A percentile compares a stretch with the other conserved stretches of the same genome.
Conservation (phyloP, 2,329 filamentous ascomycete species). For the Botrytis fabae region DNA sequence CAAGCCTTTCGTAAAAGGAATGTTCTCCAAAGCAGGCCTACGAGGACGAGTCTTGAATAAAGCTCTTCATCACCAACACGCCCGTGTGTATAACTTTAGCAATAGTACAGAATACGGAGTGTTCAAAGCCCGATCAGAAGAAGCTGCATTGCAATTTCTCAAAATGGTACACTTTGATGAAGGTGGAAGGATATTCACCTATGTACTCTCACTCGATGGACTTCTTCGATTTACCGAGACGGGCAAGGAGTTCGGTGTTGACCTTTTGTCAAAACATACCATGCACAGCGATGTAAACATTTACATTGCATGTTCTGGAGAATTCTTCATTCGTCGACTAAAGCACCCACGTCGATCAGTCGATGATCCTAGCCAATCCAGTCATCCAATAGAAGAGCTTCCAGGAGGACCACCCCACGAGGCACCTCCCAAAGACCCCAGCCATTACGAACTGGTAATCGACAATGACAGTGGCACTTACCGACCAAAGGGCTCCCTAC, state of each 20-base stretch:
- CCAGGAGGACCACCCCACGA: slow-evolving; percentile 49
- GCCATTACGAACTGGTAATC: slow-evolving; percentile 80
- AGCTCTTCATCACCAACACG: slow-evolving; percentile 86
- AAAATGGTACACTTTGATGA: slow-evolving; percentile 85
- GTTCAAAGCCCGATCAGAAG: slow-evolving; percentile 65
- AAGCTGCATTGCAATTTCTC: slow-evolving; percentile 77
- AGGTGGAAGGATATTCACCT: slow-evolving; percentile 85
- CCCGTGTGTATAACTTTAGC: slow-evolving; percentile 86
- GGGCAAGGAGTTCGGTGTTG: slow-evolving; percentile 91
- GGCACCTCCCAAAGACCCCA: slow-evolving; percentile 49
- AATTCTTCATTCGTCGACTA: slow-evolving; percentile 83
- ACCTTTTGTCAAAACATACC: slow-evolving; percentile 90
- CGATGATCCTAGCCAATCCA: slow-evolving; percentile 48
- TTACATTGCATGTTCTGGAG: slow-evolving; percentile 88
- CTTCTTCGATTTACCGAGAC: slow-evolving; percentile 92
- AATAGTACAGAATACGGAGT: slow-evolving; percentile 69
- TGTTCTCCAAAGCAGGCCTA: slow-evolving; percentile 79
- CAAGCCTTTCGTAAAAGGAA: slow-evolving; percentile 81
- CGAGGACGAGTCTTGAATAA: slow-evolving; percentile 79
- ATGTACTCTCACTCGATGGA: slow-evolving; percentile 84
- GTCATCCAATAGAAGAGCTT: slow-evolving; percentile 53
- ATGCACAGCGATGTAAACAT: slow-evolving; percentile 94
- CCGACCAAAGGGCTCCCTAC: slow-evolving; percentile 74
- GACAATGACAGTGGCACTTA: slow-evolving; percentile 97
- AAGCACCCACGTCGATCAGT: slow-evolving; percentile 51